These are phyloP conservation scores for Fusarium sp. DNA, from an alignment of 2,329 filamentous ascomycete genomes.

Conservation along the genomic window DNA sequence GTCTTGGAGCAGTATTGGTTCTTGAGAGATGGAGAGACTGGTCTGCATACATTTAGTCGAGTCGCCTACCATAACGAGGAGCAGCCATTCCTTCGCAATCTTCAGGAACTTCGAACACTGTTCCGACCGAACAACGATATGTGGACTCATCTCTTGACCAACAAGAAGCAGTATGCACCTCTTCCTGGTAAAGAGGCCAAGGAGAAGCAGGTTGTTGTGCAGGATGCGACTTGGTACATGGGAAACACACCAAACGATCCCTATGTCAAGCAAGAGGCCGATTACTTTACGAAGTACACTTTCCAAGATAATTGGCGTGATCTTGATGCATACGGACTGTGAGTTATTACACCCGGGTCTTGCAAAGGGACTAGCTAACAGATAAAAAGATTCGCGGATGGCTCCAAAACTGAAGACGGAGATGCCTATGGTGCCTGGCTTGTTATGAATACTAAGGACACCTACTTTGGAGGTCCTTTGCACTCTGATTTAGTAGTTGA, in stretches of 20 bases:
- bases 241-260: constrained; percentile 65
- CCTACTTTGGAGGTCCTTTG: constrained; percentile 70
- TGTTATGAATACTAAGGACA: constrained; percentile 73
- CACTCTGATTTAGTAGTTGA: constrained; percentile 73
- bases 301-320: constrained; percentile 69
- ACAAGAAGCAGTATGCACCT: constrained; percentile 65
- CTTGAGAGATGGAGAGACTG: constrained; percentile 70
- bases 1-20: constrained; percentile 74
- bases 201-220: constrained; percentile 61
- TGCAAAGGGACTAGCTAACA: constrained; percentile 5
- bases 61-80: constrained; percentile 69
- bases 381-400: constrained; percentile 49
- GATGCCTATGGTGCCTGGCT: constrained; percentile 70
- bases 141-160: constrained; percentile 72
- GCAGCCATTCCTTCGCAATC: constrained; percentile 65
- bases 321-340: constrained; percentile 66
- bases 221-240: constrained; percentile 73
- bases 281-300: constrained; percentile 76
- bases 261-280: constrained; percentile 66
- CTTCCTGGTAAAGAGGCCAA: constrained; percentile 51
- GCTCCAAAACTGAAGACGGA: constrained; percentile 58
- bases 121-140: constrained; percentile 69
- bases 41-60: constrained; percentile 71
- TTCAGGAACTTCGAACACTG: constrained; percentile 71
- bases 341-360: not conserved